Evolutionary conservation across 768 basidiomycete genomes (phyloP).

Genomic region (Vararia minispora): DNA sequence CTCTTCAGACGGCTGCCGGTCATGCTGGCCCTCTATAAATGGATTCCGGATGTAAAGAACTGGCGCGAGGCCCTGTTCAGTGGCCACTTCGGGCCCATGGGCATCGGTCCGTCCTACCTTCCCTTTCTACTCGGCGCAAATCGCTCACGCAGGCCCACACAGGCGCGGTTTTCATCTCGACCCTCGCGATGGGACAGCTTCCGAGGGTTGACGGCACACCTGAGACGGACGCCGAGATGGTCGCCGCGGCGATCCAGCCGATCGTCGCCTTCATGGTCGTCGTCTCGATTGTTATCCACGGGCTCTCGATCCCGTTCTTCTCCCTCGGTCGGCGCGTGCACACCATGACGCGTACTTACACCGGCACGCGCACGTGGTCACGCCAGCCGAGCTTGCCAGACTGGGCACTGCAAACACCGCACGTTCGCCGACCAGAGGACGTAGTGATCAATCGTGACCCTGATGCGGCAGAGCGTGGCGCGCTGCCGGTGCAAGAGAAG

Average conservation of each 20-base stretch:
- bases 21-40: constrained; percentile 77
- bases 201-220: constrained; percentile 34
- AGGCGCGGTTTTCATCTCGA: constrained; percentile 92
- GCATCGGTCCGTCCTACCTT: constrained; percentile 39
- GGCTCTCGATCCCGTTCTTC: constrained; percentile 90
- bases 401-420: constrained; percentile 71
- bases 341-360: too few species aligned
- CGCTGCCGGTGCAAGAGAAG: constrained; percentile 19
- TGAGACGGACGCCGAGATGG: constrained; percentile 45
- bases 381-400: constrained; percentile 58
- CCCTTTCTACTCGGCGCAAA: neutral
- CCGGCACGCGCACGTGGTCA: constrained; percentile 90
- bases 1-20: constrained; percentile 73
- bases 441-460: constrained; percentile 81
- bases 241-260: constrained; percentile 76
- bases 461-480: constrained; percentile 40
- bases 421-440: constrained; percentile 60
- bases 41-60: constrained; percentile 95
- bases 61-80: constrained; percentile 88
- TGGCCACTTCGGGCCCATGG: constrained; percentile 91
- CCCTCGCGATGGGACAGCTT: constrained; percentile 58
- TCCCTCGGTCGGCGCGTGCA: constrained; percentile 89
- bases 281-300: constrained; percentile 78
- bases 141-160: constrained; percentile 10
- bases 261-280: constrained; percentile 94